A percentile compares a stretch with the other conserved stretches of the same genome.
phyloP scores from a whole-genome alignment of 2,329 filamentous ascomycete species.

The Chrysosporium queenslandicum region DNA sequence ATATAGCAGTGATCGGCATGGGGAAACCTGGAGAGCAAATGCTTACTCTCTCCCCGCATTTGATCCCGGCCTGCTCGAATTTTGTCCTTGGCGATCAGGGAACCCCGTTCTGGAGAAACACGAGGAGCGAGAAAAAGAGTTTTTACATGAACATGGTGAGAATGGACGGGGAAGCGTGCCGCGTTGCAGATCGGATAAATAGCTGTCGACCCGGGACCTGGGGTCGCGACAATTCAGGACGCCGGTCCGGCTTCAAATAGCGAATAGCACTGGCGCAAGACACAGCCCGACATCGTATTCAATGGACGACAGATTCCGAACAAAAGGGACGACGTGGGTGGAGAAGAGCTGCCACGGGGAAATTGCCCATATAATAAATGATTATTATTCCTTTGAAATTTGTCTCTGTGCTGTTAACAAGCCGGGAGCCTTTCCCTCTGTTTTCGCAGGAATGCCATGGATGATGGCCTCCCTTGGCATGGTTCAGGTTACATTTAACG shows the following conservation, averaged over 20 bases:
- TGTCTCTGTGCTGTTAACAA: not conserved
- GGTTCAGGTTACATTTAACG: not conserved
- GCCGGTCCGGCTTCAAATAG: not conserved
- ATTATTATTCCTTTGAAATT: not conserved
- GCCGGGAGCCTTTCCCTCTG: too few relatives aligned
- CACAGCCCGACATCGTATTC: not conserved
- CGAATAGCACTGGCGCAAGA: not conserved
- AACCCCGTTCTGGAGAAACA: not conserved
- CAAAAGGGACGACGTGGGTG: too few relatives aligned
- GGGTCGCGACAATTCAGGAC: not conserved
- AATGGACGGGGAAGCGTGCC: not conserved
- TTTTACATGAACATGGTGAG: not conserved
- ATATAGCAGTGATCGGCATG: not conserved
- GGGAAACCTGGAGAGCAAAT: not conserved
- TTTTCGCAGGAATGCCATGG: not conserved
- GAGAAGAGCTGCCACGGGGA: not conserved
- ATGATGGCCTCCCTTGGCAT: not conserved
- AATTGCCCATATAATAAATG: too few relatives aligned
- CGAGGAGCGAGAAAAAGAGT: not conserved
- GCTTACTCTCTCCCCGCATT: not conserved
- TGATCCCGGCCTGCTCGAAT: not conserved
- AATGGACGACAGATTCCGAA: not conserved
- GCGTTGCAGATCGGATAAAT: not conserved
- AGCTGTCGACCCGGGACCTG: not conserved
- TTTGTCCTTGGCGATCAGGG: conserved; percentile 3